Evolutionary conservation across 2,329 filamentous ascomycete species (phyloP), one percentile per base, ranked within the genome.

Genomic region (Aspergillus transmontanensis): DNA sequence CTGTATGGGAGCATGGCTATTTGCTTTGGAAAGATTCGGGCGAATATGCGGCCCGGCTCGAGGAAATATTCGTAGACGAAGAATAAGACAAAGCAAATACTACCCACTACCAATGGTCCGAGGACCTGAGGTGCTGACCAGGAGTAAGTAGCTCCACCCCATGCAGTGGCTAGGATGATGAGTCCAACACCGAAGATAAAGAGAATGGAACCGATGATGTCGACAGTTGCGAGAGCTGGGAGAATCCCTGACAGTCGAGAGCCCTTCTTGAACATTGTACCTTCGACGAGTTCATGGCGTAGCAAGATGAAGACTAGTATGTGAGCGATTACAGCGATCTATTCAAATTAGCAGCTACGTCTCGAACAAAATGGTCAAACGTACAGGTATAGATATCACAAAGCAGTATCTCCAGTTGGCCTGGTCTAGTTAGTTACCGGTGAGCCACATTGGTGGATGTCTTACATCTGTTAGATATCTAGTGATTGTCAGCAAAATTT

Each of bases 341-440:
- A 34, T 2, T 39, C 1, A 2, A 14, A 11, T 51, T 16, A 45
- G 61, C 30, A 34, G 74, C 64, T 83, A 82, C 6, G 14, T n/a
- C 19, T 43, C 6, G 4, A 5, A 51, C 6, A 9, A 9, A 26
- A n/a, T 9, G 14, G 48, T 82, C 68, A 1, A 79, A 4, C 79
- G 79, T 60, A 89, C 80, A 0, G 86, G 86, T n/a, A 88, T 79
- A 64, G 86, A 87, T 59, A 90, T 83, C 43, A 83, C 86, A 72
- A 91, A 91, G 70, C 87, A 88, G 83, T 89, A 91, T 57, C 88
- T 79, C 88, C 89, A 91, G 66, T 81, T 83, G 4, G 81, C 75
- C 72, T 75, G n/a, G 30, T 21, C 14, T 10, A 21, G 41, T 80
- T 76, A 23, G 85, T 85, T 14, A 88, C 21, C 5, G 7, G 39